Conservation (phyloP, 306 rosid genomes). For the Vigna hirtella region DNA sequence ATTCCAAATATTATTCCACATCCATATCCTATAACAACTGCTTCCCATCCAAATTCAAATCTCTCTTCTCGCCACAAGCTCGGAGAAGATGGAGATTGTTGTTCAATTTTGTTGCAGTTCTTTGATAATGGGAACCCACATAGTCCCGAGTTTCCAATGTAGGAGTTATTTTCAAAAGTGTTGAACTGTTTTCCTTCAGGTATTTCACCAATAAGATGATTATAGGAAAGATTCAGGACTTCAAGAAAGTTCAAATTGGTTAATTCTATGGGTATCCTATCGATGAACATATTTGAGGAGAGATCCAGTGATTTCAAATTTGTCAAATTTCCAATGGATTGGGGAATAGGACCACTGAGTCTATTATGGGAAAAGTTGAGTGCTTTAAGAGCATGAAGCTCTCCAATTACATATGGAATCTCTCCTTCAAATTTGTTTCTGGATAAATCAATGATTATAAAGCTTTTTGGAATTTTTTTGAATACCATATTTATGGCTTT, state of each 20-base stretch:
- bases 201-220: slow-evolving; percentile 42
- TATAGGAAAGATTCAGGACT: slow-evolving; percentile 40
- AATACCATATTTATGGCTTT: background rate
- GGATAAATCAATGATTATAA: slow-evolving; percentile 48
- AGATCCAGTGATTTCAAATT: slow-evolving; percentile 50
- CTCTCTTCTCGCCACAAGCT: background rate
- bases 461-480: background rate
- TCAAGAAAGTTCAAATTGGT: slow-evolving; percentile 19
- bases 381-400: slow-evolving; percentile 34
- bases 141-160: slow-evolving; percentile 40
- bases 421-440: slow-evolving; percentile 47
- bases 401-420: slow-evolving; percentile 46
- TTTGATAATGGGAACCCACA: slow-evolving; percentile 48
- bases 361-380: slow-evolving; percentile 48
- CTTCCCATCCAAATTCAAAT: slow-evolving; percentile 47
- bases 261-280: slow-evolving; percentile 41
- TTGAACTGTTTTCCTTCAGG: slow-evolving; percentile 53
- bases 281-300: slow-evolving; percentile 37
- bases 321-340: slow-evolving; percentile 38
- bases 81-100: background rate
- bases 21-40: slow-evolving; percentile 48
- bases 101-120: slow-evolving; percentile 3
- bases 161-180: slow-evolving; percentile 47
- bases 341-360: slow-evolving; percentile 46
- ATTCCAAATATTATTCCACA: slow-evolving; percentile 50